phyloP scores from a whole-genome alignment of 495 filamentous ascomycete species.

The Lasiosphaeria ovina region DNA sequence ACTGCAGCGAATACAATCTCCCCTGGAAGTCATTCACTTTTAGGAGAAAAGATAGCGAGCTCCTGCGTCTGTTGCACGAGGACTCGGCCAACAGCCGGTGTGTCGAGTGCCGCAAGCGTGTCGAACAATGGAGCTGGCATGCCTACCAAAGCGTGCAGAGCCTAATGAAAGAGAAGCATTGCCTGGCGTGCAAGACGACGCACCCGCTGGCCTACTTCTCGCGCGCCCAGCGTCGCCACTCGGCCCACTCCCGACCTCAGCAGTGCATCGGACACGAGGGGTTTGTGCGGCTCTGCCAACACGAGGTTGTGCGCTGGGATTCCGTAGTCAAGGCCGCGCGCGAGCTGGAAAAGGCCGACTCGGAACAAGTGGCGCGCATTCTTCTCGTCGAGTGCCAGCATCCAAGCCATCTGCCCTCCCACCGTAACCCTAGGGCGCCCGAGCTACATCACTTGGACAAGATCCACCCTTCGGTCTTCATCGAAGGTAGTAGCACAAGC shows the following conservation, averaged over 20 bases:
- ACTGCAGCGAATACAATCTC: not conserved
- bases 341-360: not conserved
- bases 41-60: not conserved
- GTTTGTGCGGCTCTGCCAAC: not conserved
- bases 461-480: not conserved
- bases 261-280: slow-evolving; percentile 1
- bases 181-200: no score
- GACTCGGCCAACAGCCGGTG: no score
- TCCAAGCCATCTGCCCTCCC: not conserved
- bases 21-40: not conserved
- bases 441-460: not conserved
- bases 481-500: slow-evolving; percentile 1
- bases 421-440: not conserved
- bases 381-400: not conserved
- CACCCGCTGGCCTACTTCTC: no score
- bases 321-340: not conserved
- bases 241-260: not conserved
- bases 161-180: no score
- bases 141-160: no score
- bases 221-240: no score
- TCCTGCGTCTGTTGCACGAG: no score
- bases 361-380: not conserved
- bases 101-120: no score
- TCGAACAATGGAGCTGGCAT: no score
- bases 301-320: not conserved